phyloP scores from a whole-genome alignment of 2,329 filamentous ascomycete species.

The Rutstroemia sp. region DNA sequence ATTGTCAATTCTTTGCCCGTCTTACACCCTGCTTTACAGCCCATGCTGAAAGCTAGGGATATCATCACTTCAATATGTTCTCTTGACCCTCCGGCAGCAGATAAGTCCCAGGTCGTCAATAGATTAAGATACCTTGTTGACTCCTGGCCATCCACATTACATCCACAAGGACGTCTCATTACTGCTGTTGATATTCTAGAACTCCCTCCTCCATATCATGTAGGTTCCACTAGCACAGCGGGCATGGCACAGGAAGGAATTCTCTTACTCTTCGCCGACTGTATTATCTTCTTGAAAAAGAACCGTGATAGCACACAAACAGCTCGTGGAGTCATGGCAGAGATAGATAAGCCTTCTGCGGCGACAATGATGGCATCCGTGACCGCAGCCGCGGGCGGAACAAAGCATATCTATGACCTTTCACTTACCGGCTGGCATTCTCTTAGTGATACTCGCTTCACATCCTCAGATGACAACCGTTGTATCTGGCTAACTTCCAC shows the following conservation, averaged over 20 bases:
- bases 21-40: slow-evolving; percentile 74
- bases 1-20: slow-evolving; percentile 82
- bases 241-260: slow-evolving; percentile 50
- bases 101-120: slow-evolving; percentile 66
- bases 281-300: slow-evolving; percentile 70
- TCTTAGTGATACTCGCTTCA: slow-evolving; percentile 65
- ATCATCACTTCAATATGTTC: slow-evolving; percentile 96
- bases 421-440: slow-evolving; percentile 67
- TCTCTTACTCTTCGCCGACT: slow-evolving; percentile 79
- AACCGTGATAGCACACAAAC: slow-evolving; percentile 52
- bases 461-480: slow-evolving; percentile 57
- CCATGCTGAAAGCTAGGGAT: slow-evolving; percentile 81
- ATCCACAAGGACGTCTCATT: slow-evolving; percentile 71
- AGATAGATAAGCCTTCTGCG: slow-evolving; percentile 73
- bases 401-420: slow-evolving; percentile 57
- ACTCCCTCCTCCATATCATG: slow-evolving; percentile 62
- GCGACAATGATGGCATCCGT: slow-evolving; percentile 55
- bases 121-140: slow-evolving; percentile 70
- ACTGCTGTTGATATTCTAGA: slow-evolving; percentile 75
- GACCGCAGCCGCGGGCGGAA: slow-evolving; percentile 54
- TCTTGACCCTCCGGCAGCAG: slow-evolving; percentile 65
- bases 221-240: slow-evolving; percentile 4
- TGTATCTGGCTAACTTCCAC: slow-evolving; percentile 62
- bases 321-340: slow-evolving; percentile 71
- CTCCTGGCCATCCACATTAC: slow-evolving; percentile 65